phyloP scores from a whole-genome alignment of 2,329 filamentous ascomycete genomes.

The Paraphoma sp. region DNA sequence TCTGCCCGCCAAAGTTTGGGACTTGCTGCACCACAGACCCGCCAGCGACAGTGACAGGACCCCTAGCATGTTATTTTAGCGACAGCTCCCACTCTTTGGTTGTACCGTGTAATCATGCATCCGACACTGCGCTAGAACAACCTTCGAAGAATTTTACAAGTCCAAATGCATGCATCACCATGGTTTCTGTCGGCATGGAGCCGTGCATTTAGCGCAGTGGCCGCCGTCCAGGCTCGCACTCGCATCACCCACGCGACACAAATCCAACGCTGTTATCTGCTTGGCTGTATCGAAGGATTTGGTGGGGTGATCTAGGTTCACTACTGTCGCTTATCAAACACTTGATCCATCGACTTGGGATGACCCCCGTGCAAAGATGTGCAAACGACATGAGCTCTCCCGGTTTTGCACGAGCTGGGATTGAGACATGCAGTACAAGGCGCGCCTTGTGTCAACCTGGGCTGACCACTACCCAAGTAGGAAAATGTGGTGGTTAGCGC shows the following conservation, averaged over 20 bases:
- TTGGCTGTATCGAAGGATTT: slow-evolving; percentile 1
- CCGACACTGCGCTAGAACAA: slow-evolving; percentile 1
- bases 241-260: not conserved
- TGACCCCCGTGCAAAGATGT: not conserved
- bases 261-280: not conserved
- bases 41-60: not conserved
- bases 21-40: not conserved
- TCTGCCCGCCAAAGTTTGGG: not conserved
- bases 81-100: too few relatives aligned
- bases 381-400: not conserved
- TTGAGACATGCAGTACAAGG: not conserved
- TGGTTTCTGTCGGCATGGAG: not conserved
- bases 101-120: not conserved
- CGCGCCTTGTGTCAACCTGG: not conserved
- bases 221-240: not conserved
- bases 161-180: not conserved
- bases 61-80: not conserved
- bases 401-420: not conserved
- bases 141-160: not conserved
- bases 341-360: not conserved
- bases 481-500: not conserved
- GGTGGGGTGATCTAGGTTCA: not conserved
- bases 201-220: not conserved
- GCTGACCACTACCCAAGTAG: not conserved
- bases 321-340: not conserved